Conservation (phyloP, 2,329 filamentous ascomycete genomes). For the Pestalotiopsis sp. region DNA sequence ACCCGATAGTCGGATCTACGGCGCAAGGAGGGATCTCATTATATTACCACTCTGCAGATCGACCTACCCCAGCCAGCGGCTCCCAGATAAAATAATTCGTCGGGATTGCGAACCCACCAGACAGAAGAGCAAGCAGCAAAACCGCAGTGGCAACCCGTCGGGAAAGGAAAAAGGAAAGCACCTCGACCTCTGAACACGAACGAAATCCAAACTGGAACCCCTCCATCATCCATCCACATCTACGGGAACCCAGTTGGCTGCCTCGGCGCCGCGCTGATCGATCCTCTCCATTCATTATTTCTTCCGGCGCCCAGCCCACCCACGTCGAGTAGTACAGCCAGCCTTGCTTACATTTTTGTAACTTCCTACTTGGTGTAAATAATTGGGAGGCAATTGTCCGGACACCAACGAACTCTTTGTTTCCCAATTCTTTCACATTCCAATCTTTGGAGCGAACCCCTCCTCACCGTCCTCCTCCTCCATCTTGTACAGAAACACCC, state of each 20-base stretch:
- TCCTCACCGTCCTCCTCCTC: neutral
- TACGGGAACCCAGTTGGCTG: neutral
- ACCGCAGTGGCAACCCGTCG: neutral
- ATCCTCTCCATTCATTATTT: neutral
- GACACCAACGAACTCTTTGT: neutral
- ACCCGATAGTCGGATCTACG: neutral
- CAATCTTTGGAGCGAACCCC: neutral
- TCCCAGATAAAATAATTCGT: neutral
- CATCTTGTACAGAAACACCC: neutral
- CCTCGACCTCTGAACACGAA: neutral
- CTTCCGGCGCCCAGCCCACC: neutral
- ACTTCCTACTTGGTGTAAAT: neutral
- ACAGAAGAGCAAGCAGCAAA: neutral
- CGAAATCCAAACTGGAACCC: neutral
- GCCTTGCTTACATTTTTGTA: neutral
- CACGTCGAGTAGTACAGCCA: neutral
- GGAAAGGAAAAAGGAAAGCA: too few relatives aligned
- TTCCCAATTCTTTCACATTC: neutral
- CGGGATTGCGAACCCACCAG: neutral
- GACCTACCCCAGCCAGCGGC: neutral
- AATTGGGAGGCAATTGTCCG: neutral
- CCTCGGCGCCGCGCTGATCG: neutral
- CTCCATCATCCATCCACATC: neutral
- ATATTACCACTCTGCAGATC: neutral
- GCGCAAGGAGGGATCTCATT: neutral